Base-by-base conservation (phyloP, 1,139 yeast species). In the Debaryomyces robertsiae region DNA sequence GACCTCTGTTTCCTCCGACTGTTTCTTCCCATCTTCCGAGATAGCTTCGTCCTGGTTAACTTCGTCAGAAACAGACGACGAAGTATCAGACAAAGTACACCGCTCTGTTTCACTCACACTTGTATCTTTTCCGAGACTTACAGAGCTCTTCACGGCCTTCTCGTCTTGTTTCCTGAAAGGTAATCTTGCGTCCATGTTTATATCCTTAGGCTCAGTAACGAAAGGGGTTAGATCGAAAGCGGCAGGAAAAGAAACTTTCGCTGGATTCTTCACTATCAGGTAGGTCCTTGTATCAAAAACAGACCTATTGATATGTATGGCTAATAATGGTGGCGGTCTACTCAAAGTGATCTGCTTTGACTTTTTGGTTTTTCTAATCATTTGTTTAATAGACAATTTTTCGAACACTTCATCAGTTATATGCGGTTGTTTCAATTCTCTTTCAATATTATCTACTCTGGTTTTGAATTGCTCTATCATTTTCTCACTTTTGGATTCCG, bases 241-340 rank as follows among this genome's bases (percentile, higher is more conserved):
- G 24, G 79, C 59, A 1, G 95, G 93, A 63, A 89, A 89, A 13
- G 79, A 63, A n/a, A 91, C 94, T 40, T 81, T 79, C 6, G 95
- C 84, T 41, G 87, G 80, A 58, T 91, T 90, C 58, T 91, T 91
- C 45, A 89, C 80, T 24, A 89, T 84, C 74, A 79, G 79, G 46
- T 86, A 93, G 0, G 96, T 87, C 44, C 80, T 70, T 40, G 94
- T 88, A 61, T 91, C 97, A 63, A 90, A 91, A 9, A 89, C 96
- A 2, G 95, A 87, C 55, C 98, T 77, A 60, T 91, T 91, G 43
- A 91, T 85, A 61, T 91, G 97, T 36, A 91, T 77, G 42, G 93
- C 80, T 41, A 91, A 70, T 46, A 89, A 73, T 11, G 94, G 87
- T 3, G 97, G 91, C 0, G 97, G 96, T 54, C 90, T 75, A 18